phyloP scores from a whole-genome alignment of 371 early-diverging fungal genomes.

The Conidiobolus incongruus region DNA sequence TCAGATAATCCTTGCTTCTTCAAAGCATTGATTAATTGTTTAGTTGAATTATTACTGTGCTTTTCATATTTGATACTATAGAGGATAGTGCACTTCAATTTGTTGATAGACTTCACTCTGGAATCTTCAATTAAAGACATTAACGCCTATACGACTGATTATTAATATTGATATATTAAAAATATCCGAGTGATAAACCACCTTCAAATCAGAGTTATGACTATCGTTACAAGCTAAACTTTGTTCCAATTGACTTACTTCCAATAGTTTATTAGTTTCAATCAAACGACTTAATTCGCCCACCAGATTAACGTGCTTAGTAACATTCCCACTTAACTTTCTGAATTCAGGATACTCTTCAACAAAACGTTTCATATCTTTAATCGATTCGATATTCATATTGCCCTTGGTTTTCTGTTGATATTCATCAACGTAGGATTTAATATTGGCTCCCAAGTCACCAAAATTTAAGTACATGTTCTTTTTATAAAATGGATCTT shows the following conservation, averaged over 20 bases:
- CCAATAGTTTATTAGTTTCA: constrained; percentile 39
- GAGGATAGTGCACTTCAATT: background rate
- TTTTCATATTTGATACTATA: background rate
- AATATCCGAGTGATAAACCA: constrained; percentile 5
- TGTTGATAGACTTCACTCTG: background rate
- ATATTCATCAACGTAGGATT: constrained; percentile 78
- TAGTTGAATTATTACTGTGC: background rate
- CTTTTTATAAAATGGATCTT: constrained; percentile 77
- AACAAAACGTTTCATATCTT: constrained; percentile 94
- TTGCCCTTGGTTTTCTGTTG: constrained; percentile 71
- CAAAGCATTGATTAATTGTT: background rate
- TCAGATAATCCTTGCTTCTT: background rate
- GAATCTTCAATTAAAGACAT: background rate
- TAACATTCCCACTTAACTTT: constrained; percentile 82
- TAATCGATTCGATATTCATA: constrained; percentile 76
- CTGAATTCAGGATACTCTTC: constrained; percentile 94
- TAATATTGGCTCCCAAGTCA: constrained; percentile 83
- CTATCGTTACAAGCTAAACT: constrained; percentile 71
- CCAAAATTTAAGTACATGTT: constrained; percentile 81
- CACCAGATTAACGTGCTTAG: constrained; percentile 89
- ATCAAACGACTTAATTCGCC: constrained; percentile 77
- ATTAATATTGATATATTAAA: too few species aligned
- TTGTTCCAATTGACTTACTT: constrained; percentile 85
- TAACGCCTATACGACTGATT: too few species aligned
- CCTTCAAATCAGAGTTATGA: constrained; percentile 57